These are phyloP conservation scores for Cylindrotheca fusiformis DNA, from an alignment of 108 stramenopile species.

Conservation along the genomic window DNA sequence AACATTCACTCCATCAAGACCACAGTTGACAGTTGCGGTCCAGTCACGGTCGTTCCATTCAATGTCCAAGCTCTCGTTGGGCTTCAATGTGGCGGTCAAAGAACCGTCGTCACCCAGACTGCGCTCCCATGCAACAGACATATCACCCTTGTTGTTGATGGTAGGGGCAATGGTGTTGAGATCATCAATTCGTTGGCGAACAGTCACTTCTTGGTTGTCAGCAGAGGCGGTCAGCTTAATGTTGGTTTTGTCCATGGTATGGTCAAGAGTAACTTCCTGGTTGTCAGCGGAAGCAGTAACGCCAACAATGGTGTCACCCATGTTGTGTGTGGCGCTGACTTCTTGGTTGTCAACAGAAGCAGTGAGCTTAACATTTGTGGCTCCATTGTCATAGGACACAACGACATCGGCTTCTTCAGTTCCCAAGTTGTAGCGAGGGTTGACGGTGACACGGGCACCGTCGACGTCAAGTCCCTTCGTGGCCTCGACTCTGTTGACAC, in stretches of 20 bases:
- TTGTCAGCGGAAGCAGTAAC: conserved; percentile 60
- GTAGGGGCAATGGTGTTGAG: conserved; percentile 77
- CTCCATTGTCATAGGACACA: conserved; percentile 69
- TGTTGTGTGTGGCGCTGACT: conserved; percentile 60
- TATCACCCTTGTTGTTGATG: conserved; percentile 62
- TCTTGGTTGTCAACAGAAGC: conserved; percentile 70
- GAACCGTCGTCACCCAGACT: conserved; percentile 65
- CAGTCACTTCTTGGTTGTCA: conserved; percentile 55
- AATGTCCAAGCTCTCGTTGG: conserved; percentile 74
- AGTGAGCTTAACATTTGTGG: conserved; percentile 61
- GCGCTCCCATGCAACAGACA: conserved; percentile 80
- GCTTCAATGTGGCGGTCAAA: conserved; percentile 71
- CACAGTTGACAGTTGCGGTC: conserved; percentile 82
- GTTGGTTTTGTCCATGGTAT: conserved; percentile 59
- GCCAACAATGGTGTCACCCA: conserved; percentile 48
- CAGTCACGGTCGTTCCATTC: conserved; percentile 85
- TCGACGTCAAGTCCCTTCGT: conserved; percentile 81
- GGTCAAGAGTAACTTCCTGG: conserved; percentile 58
- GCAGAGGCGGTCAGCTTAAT: conserved; percentile 56
- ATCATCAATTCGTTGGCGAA: conserved; percentile 73
- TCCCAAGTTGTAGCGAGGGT: conserved; percentile 71
- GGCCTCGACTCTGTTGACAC: conserved; percentile 53
- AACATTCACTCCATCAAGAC: conserved; percentile 66
- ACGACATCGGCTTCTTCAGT: conserved; percentile 68
- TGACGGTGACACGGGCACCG: conserved; percentile 76